Evolutionary conservation across 2,329 filamentous ascomycete species (phyloP), one percentile per base, ranked within the genome.

Genomic region (Aspergillus sp.): DNA sequence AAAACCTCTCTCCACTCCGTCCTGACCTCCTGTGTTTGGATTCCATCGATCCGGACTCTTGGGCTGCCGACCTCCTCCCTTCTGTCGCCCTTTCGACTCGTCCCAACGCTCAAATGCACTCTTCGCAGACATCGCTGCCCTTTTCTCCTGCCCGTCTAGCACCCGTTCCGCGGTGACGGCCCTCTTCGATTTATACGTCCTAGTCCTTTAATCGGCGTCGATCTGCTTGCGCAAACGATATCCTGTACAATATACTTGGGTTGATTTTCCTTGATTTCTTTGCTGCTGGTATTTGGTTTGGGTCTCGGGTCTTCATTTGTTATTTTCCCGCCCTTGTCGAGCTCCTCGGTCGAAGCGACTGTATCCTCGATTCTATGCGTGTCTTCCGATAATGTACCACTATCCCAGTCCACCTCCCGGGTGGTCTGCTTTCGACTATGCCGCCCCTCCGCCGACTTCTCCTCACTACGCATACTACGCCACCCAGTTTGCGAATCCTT

Each of bases 381-480:
- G 33, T 39, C 34, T 33, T 34, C 47, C 48, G 48, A 61, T 59
- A 60, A 66, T 66, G 63, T 65, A 64, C 55, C 62, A 64, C 45
- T 64, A 64, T 43, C 49, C 59, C 42, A 54, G 54, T 52, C 66
- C 66, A 49, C 62, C 66, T 27, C 62, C 61, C 33, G 62, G 63
- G 53, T 71, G 66, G 57, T 59, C 62, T 40, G 47, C 55, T 35
- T 68, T 65, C 57, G 60, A 68, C 42, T 70, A 69, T 49, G 60
- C 60, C 36, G 63, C 62, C 40, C 58, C 60, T 24, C 61, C 67
- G 32, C 65, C 67, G 14, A 63, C 70, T 34, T 72, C 71, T 34
- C 69, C 72, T 13, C 66, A 60, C 39, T 64, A 65, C 50, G 46
- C 54, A 35, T 62, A 63, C 44, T 76, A 75, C 61, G 69, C 71